A percentile compares a stretch with the other conserved stretches of the same genome.
These are phyloP conservation scores for Lipomyces yamanashiensis DNA, from an alignment of 805 yeast species.

Conservation along the genomic window DNA sequence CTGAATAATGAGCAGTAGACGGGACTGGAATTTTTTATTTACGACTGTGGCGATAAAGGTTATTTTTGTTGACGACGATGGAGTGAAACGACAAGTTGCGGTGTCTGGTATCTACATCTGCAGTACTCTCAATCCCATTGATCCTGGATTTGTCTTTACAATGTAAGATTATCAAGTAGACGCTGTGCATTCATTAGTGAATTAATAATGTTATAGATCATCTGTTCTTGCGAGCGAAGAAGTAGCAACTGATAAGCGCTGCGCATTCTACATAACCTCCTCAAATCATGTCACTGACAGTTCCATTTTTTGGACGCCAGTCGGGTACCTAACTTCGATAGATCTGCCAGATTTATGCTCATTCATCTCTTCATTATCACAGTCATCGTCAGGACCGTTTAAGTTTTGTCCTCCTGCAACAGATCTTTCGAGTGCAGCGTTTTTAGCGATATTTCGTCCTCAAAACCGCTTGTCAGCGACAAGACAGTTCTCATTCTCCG, in stretches of 20 bases:
- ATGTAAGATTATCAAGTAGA: constrained; percentile 4
- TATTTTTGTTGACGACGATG: not conserved
- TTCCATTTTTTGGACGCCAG: constrained; percentile 15
- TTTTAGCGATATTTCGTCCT: constrained; percentile 13
- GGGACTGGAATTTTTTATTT: constrained; percentile 1
- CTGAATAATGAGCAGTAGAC: not conserved
- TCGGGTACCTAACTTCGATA: not conserved
- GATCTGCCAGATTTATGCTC: not conserved
- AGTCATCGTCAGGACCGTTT: not conserved
- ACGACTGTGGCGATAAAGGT: constrained; percentile 17
- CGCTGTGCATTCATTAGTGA: not conserved
- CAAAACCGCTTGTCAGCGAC: not conserved
- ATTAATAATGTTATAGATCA: constrained; percentile 8
- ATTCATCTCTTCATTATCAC: constrained; percentile 2
- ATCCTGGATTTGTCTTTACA: constrained; percentile 21
- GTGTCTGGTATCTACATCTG: constrained; percentile 23
- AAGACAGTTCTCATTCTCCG: not conserved
- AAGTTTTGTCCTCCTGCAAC: constrained; percentile 3
- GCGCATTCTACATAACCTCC: constrained; percentile 14
- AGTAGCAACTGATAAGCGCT: constrained; percentile 2
- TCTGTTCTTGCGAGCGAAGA: constrained; percentile 16
- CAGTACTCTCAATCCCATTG: constrained; percentile 6
- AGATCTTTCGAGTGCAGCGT: not conserved
- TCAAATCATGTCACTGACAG: not conserved
- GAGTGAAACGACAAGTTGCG: constrained; percentile 7